phyloP scores from a whole-genome alignment of 2,329 filamentous ascomycete species.

The Aureobasidium sp. region DNA sequence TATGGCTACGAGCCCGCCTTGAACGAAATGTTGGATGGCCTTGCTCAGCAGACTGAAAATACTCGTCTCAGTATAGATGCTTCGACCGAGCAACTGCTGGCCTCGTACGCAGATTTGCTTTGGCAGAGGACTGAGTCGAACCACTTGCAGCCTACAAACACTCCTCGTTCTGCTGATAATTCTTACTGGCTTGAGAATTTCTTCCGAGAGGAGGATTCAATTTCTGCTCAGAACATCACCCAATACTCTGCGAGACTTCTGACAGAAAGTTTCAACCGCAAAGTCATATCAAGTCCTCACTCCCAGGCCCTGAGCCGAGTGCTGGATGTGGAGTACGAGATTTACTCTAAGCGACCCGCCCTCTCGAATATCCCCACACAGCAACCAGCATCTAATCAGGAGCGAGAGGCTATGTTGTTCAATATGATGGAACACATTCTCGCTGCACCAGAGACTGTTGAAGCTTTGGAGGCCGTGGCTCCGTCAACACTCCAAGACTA shows the following conservation, averaged over 20 bases:
- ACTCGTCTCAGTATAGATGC: background rate
- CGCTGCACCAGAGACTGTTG: background rate
- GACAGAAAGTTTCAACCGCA: background rate
- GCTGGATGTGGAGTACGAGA: background rate
- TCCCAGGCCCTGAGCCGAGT: background rate
- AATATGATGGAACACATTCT: conserved; percentile 3
- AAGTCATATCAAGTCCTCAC: background rate
- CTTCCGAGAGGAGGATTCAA: background rate
- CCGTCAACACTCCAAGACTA: background rate
- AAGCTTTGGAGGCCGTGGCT: background rate
- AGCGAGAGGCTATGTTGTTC: background rate
- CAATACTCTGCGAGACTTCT: background rate
- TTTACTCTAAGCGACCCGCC: background rate
- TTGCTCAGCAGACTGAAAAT: background rate
- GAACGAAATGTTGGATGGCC: background rate
- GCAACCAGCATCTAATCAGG: background rate
- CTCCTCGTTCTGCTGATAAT: background rate
- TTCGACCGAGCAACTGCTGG: conserved; percentile 3
- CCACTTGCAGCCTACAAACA: background rate
- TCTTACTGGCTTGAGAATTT: background rate
- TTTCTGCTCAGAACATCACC: background rate
- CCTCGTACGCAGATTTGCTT: conserved; percentile 8
- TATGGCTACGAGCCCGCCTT: background rate
- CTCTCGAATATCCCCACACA: background rate
- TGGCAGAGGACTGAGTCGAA: conserved; percentile 5